Evolutionary conservation across 306 rosid species (phyloP), one percentile per base, ranked within the genome.

Genomic region (Vachellia collinsii): DNA sequence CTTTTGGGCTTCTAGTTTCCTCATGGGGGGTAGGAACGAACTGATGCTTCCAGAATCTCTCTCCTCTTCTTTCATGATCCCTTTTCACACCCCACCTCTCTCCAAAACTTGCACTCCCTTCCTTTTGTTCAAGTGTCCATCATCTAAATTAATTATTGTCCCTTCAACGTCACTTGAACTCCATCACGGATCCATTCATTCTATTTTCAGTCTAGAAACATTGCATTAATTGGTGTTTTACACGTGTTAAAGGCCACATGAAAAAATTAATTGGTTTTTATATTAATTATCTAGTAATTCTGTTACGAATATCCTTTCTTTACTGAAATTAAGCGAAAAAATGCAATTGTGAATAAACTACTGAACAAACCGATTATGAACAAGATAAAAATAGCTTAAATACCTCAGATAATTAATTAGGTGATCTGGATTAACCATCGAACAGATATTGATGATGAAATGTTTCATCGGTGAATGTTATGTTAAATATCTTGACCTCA

Each of bases 21-120:
- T 83, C 70, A 81, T 65, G 85, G 94, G 97, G 90, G 77, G 97
- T 91, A 89, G 72, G 81, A 83, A 76, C 20, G 66, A 20, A 81
- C 76, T 14, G 77, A 79, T 79, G 29, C 81, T 46, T 73, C 39
- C 13, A 38, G 80, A 84, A 61, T 79, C 82, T 68, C 46, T 80
- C 34, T 54, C 29, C 50, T 65, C 36, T 63, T 44, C 23, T 74
- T 54, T 74, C 11, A 78, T 73, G 0, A 36, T 47, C 84, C 82
- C 82, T 46, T 86, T 86, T 87, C 91, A 85, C 88, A 83, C 80
- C n/a, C 36, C 73, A 16, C 25, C 14, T 63, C 48, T 22, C 53
- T 43, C 19, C 20, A 16, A 50, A 46, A 50, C 34, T 29, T 29
- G 34, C 34, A 29, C 34, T 29, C 34, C 34, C 34, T 29, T 29